A percentile compares a stretch with the other conserved stretches of the same genome.
These are phyloP conservation scores for Glebionis coronaria DNA, from an alignment of 129 eudicot genomes.

Conservation along the genomic window DNA sequence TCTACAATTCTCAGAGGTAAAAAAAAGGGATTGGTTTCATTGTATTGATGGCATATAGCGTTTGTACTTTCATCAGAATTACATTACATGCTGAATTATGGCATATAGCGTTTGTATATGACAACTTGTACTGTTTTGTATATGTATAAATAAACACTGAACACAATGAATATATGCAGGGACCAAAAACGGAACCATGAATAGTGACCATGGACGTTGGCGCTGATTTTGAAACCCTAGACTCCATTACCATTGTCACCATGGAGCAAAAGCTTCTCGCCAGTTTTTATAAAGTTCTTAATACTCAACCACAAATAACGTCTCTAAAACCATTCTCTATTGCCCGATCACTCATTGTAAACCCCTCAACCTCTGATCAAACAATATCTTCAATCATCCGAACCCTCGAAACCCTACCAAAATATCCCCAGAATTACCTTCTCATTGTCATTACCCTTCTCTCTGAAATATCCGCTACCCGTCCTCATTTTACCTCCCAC, in stretches of 20 bases:
- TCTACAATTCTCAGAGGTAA: too few relatives aligned
- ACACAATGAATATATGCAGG: too few relatives aligned
- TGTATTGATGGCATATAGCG: too few relatives aligned
- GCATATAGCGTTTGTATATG: too few relatives aligned
- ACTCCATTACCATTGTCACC: not conserved
- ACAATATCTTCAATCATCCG: slow-evolving; percentile 54
- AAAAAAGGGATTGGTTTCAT: too few relatives aligned
- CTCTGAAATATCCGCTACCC: slow-evolving; percentile 37
- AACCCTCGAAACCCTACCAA: slow-evolving; percentile 38
- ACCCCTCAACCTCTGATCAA: slow-evolving; percentile 56
- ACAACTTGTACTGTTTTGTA: too few relatives aligned
- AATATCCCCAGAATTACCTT: slow-evolving; percentile 17
- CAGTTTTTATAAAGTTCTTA: slow-evolving; percentile 10
- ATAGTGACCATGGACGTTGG: too few relatives aligned
- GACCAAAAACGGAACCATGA: too few relatives aligned
- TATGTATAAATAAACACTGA: too few relatives aligned
- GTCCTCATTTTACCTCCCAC: slow-evolving; percentile 37
- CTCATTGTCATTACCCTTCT: slow-evolving; percentile 56
- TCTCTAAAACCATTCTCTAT: slow-evolving; percentile 34
- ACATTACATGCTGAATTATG: too few relatives aligned
- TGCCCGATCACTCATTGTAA: slow-evolving; percentile 53
- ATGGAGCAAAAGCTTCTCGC: slow-evolving; percentile 50
- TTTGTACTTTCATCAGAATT: too few relatives aligned
- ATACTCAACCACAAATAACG: slow-evolving; percentile 3
- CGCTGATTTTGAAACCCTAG: too few relatives aligned